These are phyloP conservation scores for Lactarius sanguifluus DNA, from an alignment of 768 basidiomycete genomes.

Conservation along the genomic window DNA sequence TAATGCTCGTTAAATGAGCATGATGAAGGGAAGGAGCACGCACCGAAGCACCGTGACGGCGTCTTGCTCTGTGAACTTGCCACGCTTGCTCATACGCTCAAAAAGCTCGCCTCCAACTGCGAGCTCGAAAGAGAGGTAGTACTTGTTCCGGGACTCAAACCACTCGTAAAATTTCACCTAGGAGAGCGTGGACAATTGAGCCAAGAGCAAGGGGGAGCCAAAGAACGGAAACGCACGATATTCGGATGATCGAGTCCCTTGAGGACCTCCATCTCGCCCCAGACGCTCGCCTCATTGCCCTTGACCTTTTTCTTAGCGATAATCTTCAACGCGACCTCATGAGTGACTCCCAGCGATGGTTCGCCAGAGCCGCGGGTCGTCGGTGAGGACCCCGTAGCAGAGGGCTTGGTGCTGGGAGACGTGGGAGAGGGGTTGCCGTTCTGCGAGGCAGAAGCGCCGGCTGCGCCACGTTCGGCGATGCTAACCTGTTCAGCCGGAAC, in stretches of 20 bases:
- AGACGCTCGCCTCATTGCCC: conserved; percentile 84
- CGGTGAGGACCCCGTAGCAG: conserved; percentile 33
- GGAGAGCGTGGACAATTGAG: not conserved
- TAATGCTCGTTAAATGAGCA: too few relatives aligned
- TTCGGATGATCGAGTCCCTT: conserved; percentile 89
- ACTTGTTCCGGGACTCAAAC: conserved; percentile 93
- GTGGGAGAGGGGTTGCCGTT: not conserved
- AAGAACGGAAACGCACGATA: conserved; percentile 55
- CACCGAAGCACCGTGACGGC: conserved; percentile 76
- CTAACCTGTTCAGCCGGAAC: conserved; percentile 61
- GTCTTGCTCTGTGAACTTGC: conserved; percentile 93
- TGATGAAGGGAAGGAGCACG: conserved; percentile 32
- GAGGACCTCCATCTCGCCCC: conserved; percentile 92
- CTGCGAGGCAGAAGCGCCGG: conserved; percentile 36
- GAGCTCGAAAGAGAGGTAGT: conserved; percentile 94
- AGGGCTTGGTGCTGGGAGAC: conserved; percentile 8
- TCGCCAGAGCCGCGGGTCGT: conserved; percentile 31
- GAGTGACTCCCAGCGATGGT: conserved; percentile 42
- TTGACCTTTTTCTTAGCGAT: conserved; percentile 96
- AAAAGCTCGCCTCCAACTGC: conserved; percentile 95
- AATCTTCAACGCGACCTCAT: conserved; percentile 84
- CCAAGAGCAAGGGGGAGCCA: conserved; percentile 19
- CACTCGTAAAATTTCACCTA: conserved; percentile 96
- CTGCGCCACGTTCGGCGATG: conserved; percentile 59
- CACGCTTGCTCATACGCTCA: conserved; percentile 77